phyloP scores from a whole-genome alignment of 495 filamentous ascomycete species.

The Xylaria nigripes region DNA sequence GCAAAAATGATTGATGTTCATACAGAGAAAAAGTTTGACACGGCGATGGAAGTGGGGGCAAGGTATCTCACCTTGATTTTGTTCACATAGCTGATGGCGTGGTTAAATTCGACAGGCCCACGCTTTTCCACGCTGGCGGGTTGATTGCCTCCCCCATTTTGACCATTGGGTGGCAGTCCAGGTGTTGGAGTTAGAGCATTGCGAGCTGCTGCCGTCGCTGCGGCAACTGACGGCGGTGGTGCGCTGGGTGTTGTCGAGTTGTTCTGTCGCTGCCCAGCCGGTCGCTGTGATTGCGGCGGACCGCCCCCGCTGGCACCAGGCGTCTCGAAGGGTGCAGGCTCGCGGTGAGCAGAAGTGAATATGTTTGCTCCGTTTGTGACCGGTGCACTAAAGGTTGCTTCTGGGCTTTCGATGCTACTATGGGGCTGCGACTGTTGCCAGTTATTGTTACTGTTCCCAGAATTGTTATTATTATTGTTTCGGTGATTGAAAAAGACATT shows the following conservation, averaged over 20 bases:
- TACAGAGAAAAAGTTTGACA: slow-evolving; percentile 13
- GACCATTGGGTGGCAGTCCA: slow-evolving; percentile 23
- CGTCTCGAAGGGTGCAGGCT: slow-evolving; percentile 39
- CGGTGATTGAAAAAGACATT: slow-evolving; percentile 33
- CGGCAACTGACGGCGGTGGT: slow-evolving; percentile 6
- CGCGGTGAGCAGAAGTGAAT: slow-evolving; percentile 37
- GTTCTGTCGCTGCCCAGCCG: slow-evolving; percentile 71
- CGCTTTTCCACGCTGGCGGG: slow-evolving; percentile 70
- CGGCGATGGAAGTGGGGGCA: slow-evolving; percentile 15
- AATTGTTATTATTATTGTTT: slow-evolving; percentile 1
- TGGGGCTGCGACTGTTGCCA: slow-evolving; percentile 48
- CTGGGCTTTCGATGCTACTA: slow-evolving; percentile 48
- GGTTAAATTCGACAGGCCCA: slow-evolving; percentile 97
- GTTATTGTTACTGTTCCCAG: slow-evolving; percentile 27
- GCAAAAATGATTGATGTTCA: slow-evolving; percentile 14
- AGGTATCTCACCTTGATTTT: slow-evolving; percentile 80
- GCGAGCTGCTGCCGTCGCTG: slow-evolving; percentile 18
- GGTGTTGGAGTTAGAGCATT: slow-evolving; percentile 48
- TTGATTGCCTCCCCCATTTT: slow-evolving; percentile 36
- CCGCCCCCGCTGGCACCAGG: slow-evolving; percentile 46
- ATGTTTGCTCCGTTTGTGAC: slow-evolving; percentile 36
- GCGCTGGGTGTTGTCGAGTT: slow-evolving; percentile 30
- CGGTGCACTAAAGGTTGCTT: slow-evolving; percentile 45
- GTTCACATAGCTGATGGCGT: slow-evolving; percentile 99
- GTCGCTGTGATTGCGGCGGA: slow-evolving; percentile 73